These are phyloP conservation scores for Suhomyces kilbournensis DNA, from an alignment of 805 yeast species.

Conservation along the genomic window DNA sequence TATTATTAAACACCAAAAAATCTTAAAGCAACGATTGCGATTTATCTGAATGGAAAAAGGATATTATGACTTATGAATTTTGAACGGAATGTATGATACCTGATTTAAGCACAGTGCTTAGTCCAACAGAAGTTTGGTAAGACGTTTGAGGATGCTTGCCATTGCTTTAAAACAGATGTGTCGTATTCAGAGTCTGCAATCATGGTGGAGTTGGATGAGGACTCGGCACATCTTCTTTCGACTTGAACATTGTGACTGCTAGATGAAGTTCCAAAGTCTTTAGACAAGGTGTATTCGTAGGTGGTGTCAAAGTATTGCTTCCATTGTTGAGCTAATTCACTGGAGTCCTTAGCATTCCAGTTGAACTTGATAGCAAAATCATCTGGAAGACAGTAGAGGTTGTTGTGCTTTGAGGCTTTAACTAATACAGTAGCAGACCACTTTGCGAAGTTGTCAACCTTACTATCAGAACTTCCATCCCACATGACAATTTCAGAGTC, in stretches of 20 bases:
- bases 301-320: constrained; percentile 14
- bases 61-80: neutral
- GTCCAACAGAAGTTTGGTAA: constrained; percentile 18
- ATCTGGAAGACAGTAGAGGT: constrained; percentile 15
- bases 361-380: constrained; percentile 15
- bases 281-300: constrained; percentile 14
- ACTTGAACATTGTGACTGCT: neutral
- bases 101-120: constrained; percentile 4
- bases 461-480: constrained; percentile 8
- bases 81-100: neutral
- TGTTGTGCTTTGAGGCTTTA: constrained; percentile 10
- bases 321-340: constrained; percentile 15
- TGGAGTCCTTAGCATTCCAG: constrained; percentile 8
- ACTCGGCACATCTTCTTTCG: constrained; percentile 7
- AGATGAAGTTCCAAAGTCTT: constrained; percentile 8
- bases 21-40: neutral
- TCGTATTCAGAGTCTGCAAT: constrained; percentile 8
- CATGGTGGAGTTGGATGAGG: constrained; percentile 5
- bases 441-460: constrained; percentile 12
- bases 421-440: constrained; percentile 17
- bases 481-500: constrained; percentile 7
- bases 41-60: neutral
- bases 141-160: constrained; percentile 10
- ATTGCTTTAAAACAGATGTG: constrained; percentile 2
- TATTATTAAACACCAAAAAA: neutral